Base-by-base conservation (phyloP, 257 asterid genomes). In the Ophiorrhiza pumila region DNA sequence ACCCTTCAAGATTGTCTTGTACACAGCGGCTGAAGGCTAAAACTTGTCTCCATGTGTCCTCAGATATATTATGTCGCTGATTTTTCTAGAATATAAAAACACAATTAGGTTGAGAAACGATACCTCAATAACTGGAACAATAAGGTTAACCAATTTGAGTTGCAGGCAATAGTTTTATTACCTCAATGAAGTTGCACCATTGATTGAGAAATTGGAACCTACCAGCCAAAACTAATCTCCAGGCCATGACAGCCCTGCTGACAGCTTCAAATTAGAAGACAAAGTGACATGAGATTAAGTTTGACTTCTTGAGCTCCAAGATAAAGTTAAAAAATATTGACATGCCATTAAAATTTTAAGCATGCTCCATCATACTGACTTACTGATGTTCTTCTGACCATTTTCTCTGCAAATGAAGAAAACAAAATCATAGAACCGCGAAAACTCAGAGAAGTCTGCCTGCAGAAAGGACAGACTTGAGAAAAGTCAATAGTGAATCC, bases 11-110 rank as follows among this genome's bases (percentile, higher is more conserved):
- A 82, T 86, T 90, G 83, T 91, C 97, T 78, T 87, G 96, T 79
- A 95, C 98, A 81, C 96, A 84, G 31, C 89, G 89, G 80, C 99
- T 90, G 83, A 92, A 95, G 77, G 96, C 88, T 80, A 89, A 87
- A 80, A 95, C 92, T 86, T 90, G 98, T 72, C 90, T 79, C 99
- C 99, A 92, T 2, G 97, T 95, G 80, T 95, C 99, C 86, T 89
- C 97, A 2, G 97, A 92, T 71, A 95, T 95, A 84, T 95, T 95
- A 78, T 90, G 87, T 31, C 96, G 90, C 81, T 95, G 99, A 66
- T 86, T 87, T 84, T 84, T 74, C 98, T 95, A 83, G 64, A 70
- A 49, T 70, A 29, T 57, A 68, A 27, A 53, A 14, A 39, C n/a
- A n/a, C n/a, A n/a, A n/a, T n/a, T 18, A 35, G 35, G 23, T 42